Evolutionary conservation across 805 yeast species (phyloP).

Genomic region (Wickerhamiella kurtzmanii): DNA sequence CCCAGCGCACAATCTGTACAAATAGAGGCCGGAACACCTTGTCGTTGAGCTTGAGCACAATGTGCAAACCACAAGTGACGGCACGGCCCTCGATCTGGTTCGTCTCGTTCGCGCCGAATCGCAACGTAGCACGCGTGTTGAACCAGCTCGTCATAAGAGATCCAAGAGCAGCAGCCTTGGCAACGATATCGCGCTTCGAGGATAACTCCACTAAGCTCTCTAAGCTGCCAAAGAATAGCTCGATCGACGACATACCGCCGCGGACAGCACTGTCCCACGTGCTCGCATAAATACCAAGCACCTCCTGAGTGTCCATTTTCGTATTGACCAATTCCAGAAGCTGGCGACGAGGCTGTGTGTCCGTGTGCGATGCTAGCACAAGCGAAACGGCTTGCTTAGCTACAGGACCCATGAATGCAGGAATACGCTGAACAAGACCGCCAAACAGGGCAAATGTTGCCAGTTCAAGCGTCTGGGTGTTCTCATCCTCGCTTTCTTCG

Average conservation of each 20-base stretch:
- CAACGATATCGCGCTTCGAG: conserved; percentile 64
- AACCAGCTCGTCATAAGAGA: conserved; percentile 56
- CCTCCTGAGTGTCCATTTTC: conserved; percentile 51
- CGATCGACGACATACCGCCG: conserved; percentile 35
- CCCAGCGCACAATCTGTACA: conserved; percentile 81
- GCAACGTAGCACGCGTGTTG: conserved; percentile 47
- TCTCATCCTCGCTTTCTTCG: conserved; percentile 1
- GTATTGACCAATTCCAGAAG: conserved; percentile 45
- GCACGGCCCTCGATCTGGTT: conserved; percentile 69
- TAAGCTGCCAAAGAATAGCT: conserved; percentile 54
- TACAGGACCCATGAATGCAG: conserved; percentile 66
- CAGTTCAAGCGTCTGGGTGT: conserved; percentile 38
- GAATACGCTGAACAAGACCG: conserved; percentile 65
- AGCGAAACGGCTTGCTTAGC: conserved; percentile 48
- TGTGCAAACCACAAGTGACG: conserved; percentile 56
- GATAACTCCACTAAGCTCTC: conserved; percentile 51
- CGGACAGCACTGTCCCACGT: conserved; percentile 40
- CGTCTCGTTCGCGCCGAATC: conserved; percentile 57
- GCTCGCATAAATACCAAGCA: conserved; percentile 27
- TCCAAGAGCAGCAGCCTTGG: conserved; percentile 54
- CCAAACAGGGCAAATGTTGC: conserved; percentile 61
- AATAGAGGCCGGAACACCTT: conserved; percentile 87
- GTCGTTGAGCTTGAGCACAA: conserved; percentile 85
- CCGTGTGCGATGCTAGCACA: conserved; percentile 32
- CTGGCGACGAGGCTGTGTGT: conserved; percentile 39